Evolutionary conservation across 352 stramenopile genomes (phyloP), one percentile per base, ranked within the genome.

Genomic region (Globisporangium canariense): DNA sequence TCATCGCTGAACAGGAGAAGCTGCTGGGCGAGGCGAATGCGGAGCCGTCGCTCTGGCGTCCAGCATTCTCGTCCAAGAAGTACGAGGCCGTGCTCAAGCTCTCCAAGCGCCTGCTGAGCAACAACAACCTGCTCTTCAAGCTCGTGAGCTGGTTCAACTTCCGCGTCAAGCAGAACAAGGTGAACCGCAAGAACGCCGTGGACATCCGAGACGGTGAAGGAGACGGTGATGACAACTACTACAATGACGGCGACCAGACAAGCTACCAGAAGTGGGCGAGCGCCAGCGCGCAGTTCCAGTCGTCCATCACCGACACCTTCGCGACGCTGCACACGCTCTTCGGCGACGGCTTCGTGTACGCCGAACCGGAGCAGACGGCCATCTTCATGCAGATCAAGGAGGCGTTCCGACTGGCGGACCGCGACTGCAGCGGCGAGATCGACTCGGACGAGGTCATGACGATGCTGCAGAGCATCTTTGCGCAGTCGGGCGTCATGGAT

Each of bases 381-480:
- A 67, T 94, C 54, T 94, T 92, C 64, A 90, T 94, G 86, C 86
- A 94, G 64, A 94, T 94, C 74, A 94, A 94, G 64, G 83, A 94
- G 60, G 86, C 86, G 0, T 94, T 94, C 67, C 79, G 86, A 13
- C 59, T 90, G 0, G 86, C 83, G 0, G 86, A 94, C 65, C 87
- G 77, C 54, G 86, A 94, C 38, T 89, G 86, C 65, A 92, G 82
- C 43, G 86, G 86, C 10, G 86, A 94, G 60, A 90, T 92, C 36
- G 80, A 94, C 47, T 79, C 81, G 0, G 80, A 90, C 38, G 86
- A 94, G 64, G 86, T 94, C 13, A 74, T 74, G 0, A 67, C 79
- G 25, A 90, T 94, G 83, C 68, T 94, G 2, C 72, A 89, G 56
- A 81, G 63, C 11, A 93, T 94, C 59, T 94, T 94, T 41, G 69